Evolutionary conservation across 176 grass and related monocot genomes (phyloP), one percentile per base, ranked within the genome.

Genomic region (Zoysia pacifica): DNA sequence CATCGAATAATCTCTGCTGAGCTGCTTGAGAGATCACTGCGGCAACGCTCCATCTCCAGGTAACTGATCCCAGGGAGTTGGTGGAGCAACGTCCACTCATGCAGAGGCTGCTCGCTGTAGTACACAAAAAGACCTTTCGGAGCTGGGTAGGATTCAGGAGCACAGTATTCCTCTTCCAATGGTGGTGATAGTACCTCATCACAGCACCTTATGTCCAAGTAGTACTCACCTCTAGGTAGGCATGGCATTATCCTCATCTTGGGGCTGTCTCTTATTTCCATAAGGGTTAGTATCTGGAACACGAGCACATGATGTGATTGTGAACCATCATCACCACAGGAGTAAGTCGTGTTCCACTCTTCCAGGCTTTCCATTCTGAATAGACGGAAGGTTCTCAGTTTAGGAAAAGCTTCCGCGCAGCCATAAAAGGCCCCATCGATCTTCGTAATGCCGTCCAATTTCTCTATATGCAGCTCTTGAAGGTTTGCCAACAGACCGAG

Each of bases 401-500:
- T 45, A 2, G 73, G 73, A 75, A 75, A 75, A 7, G 73, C 73
- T 62, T 41, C 19, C 5, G 10, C 18, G 11, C 73, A 11, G 19
- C 72, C 72, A 2, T 60, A 75, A 0, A 75, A 75, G 40, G 5
- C 10, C 0, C 2, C 55, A 9, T 46, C 73, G 14, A 75, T 75
- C 11, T 62, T 75, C 11, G 5, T n/a, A 4, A 75, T 36, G 40
- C 41, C 47, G n/a, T 46, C n/a, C 73, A 75, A 47, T 62, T 9
- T 5, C 5, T 60, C 10, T 2, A 75, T 16, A 47, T 4, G 5
- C 41, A 75, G 18, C 5, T 41, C 16, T 46, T 14, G 18, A 15
- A 42, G 39, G 49, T 68, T 79, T 53, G 15, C 9, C 35, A 79
- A 13, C 11, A 55, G 3, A 45, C 77, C 64, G 18, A 79, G 49